Evolutionary conservation across 345 rosid genomes (phyloP), one percentile per base, ranked within the genome.

Genomic region (Eucalyptus brandiana): DNA sequence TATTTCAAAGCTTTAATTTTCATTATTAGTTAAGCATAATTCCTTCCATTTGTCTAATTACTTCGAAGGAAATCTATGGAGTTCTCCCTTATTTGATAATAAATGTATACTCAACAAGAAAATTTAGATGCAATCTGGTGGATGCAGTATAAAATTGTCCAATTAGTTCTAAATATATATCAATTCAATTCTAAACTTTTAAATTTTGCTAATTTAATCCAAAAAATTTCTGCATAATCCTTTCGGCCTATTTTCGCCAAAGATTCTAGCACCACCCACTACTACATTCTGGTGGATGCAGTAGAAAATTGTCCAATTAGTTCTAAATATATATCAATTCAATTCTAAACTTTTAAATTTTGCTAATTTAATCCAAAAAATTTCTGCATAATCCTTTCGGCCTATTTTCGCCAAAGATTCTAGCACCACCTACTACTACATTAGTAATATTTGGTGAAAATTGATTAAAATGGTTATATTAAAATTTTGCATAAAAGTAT

Each of bases 291-390:
- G 8, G 8, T 50, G 54, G 54, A 50, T 50, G 54, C 21, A 50
- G 2, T 50, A 50, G 34, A 65, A 65, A 65, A 30, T n/a, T 30
- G 10, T 65, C 34, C 3, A 62, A 30, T 62, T 19, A 14, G 0
- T 50, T 6, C 7, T 50, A 17, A 50, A 50, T 50, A 16, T 50
- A 50, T 30, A 16, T n/a, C 1, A 65, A n/a, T 30, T 65, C 5
- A 14, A 65, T 65, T 8, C 2, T 65, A 4, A 65, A n/a, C 3
- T 14, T 62, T 62, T 62, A 51, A 60, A 62, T 4, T 62, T 62
- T 6, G 0, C 9, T 8, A 65, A 65, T 65, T 65, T 65, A 30
- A 7, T 14, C 3, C 19, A 0, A 30, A 62, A 14, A 0, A 2
- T 10, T 62, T 62, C 3, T 13, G 5, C 3, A n/a, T 62, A 62